Base-by-base conservation (phyloP, 129 eudicot genomes). In the Oenanthe sinensis region DNA sequence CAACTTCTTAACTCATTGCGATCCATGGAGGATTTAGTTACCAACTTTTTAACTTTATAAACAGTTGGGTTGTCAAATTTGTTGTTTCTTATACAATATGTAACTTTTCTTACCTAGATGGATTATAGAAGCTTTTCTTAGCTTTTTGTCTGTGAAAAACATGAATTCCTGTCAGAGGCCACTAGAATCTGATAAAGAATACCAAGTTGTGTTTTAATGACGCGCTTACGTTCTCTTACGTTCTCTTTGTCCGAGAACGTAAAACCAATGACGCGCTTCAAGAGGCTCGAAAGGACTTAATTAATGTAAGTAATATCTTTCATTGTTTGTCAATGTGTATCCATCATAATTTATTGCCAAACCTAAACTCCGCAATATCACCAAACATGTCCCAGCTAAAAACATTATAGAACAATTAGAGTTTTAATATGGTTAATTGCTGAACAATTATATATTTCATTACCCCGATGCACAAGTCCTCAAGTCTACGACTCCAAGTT, bases 231-330 rank as follows among this genome's bases (percentile, higher is more conserved):
- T n/a, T n/a, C n/a, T n/a, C n/a, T n/a, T n/a, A n/a, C n/a, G 50
- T 16, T 47, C 3, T 47, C 13, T 0, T 44, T 22, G 24, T 74
- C 39, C 28, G 26, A n/a, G 55, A 47, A 17, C 24, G 43, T 16
- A 46, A 74, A 47, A 44, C 42, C 58, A 74, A 24, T 47, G 42
- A 74, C 6, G 77, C 47, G 24, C 40, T 47, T 47, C 55, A 74
- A 47, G 77, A 74, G 16, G 77, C 44, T 44, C 77, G 62, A 11
- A 74, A 74, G 37, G 62, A 45, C 47, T 8, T 14, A 46, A 45
- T 74, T 30, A 14, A 22, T 3, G 77, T 28, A 74, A 45, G 45
- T 68, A 16, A 5, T 68, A 22, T 68, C 43, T 33, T 33, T 6
- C 6, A 68, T 3, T 33, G 33, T 24, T 36, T 69, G 26, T 33